Evolutionary conservation across 495 filamentous ascomycete genomes (phyloP).

Genomic region (Friedmanniomyces endolithicus): DNA sequence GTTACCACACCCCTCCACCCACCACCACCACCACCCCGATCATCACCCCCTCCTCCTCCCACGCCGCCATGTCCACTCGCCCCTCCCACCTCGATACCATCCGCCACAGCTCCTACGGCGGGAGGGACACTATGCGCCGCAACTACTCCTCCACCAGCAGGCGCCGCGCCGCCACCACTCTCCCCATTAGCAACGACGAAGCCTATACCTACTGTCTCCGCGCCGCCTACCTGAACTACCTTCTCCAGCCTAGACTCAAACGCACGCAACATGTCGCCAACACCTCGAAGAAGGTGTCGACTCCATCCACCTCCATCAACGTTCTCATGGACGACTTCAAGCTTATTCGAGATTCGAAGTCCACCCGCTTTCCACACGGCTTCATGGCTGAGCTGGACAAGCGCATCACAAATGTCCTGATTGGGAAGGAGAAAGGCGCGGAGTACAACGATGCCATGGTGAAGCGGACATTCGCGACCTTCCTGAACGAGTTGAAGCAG

Average conservation of each 20-base stretch:
- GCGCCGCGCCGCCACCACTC: conserved; percentile 21
- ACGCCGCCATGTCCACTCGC: conserved; percentile 17
- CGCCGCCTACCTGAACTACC: conserved; percentile 81
- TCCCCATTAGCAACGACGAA: conserved; percentile 49
- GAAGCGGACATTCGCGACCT: conserved; percentile 70
- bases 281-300: conserved; percentile 43
- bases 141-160: conserved; percentile 36
- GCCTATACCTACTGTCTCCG: conserved; percentile 84
- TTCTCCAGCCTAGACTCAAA: conserved; percentile 80
- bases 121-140: conserved; percentile 39
- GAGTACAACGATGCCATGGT: conserved; percentile 68
- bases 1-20: background rate
- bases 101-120: conserved; percentile 41
- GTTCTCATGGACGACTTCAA: conserved; percentile 65
- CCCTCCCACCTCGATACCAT: background rate
- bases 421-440: conserved; percentile 56
- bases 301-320: conserved; percentile 58
- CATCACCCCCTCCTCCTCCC: background rate
- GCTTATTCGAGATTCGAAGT: conserved; percentile 61
- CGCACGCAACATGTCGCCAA: conserved; percentile 65
- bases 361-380: conserved; percentile 66
- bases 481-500: conserved; percentile 63
- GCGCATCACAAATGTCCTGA: conserved; percentile 51
- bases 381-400: conserved; percentile 60
- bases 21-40: background rate